Evolutionary conservation across 2,329 filamentous ascomycete species (phyloP), one percentile per base, ranked within the genome.

Genomic region (Trichoderma polysporum): DNA sequence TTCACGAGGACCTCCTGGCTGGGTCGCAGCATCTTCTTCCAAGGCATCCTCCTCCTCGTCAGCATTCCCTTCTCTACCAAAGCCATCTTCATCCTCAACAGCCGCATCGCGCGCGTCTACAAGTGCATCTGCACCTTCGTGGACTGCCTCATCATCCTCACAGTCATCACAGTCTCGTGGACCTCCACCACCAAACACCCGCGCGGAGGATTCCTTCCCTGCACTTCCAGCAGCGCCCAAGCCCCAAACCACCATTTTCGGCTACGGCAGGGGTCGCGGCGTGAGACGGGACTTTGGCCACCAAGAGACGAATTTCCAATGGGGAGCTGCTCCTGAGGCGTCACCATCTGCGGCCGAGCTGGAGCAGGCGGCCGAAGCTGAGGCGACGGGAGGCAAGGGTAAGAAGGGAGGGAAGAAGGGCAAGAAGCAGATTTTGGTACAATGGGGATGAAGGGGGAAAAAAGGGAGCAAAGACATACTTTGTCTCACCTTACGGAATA

Each of bases 201-300:
- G 74, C 33, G 78, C 76, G 54, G 79, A 80, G 52, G 90, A 94
- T 69, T 88, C 89, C 0, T 97, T 97, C 78, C 94, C 94, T 0
- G 90, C 93, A 1, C 84, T 97, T 1, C 94, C 94, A 0, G 84
- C 88, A 0, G 93, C 93, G 1, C 85, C 91, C 0, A 97, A 89
- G 73, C 85, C 86, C 3, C 81, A 82, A 49, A 88, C 85, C 1
- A 87, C 85, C 0, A 87, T 89, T 52, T 88, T 88, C 64, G 86
- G 86, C 2, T 88, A 89, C 71, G 87, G 87, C 2, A 77, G 79
- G 4, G 80, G 86, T 4, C 76, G 79, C 4, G 76, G 81, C 35
- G 86, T 90, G 17, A 80, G 85, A 54, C 77, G 87, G 49, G 86
- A 89, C 71, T 78, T 82, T 45, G 83, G 81, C 9, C 72, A 74